A percentile compares a stretch with the other conserved stretches of the same genome.
Conservation (phyloP, 805 yeast species). For the Pachysolen tannophilus region DNA sequence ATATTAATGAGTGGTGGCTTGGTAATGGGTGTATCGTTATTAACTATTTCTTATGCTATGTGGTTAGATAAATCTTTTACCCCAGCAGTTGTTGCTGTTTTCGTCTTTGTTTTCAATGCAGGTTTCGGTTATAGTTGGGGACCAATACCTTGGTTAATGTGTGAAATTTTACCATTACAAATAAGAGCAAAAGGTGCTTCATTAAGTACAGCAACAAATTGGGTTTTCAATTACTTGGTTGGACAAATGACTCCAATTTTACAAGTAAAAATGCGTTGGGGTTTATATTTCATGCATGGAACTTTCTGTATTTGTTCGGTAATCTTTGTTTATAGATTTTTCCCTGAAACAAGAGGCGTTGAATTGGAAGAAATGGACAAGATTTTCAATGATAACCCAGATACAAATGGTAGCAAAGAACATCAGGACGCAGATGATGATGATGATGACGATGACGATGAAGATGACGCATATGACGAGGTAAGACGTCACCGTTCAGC, state of each 20-base stretch:
- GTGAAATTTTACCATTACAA: slow-evolving; percentile 78
- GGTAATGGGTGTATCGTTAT: slow-evolving; percentile 68
- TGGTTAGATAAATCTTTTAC: slow-evolving; percentile 40
- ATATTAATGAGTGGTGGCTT: slow-evolving; percentile 72
- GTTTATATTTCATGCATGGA: slow-evolving; percentile 76
- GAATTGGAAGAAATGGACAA: slow-evolving; percentile 48
- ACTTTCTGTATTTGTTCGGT: slow-evolving; percentile 44
- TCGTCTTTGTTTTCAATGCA: slow-evolving; percentile 75
- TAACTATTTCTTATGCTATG: slow-evolving; percentile 55
- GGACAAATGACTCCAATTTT: slow-evolving; percentile 88
- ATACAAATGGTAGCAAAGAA: neutral
- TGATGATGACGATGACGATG: neutral
- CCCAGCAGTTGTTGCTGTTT: slow-evolving; percentile 62
- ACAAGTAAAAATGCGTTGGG: slow-evolving; percentile 71
- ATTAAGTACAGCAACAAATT: slow-evolving; percentile 82
- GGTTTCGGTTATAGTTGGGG: slow-evolving; percentile 92
- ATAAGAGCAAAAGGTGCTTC: slow-evolving; percentile 90
- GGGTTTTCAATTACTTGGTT: slow-evolving; percentile 88
- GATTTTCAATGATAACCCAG: slow-evolving; percentile 32
- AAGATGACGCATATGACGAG: slow-evolving; percentile 1
- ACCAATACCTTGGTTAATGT: slow-evolving; percentile 85
- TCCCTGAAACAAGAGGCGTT: slow-evolving; percentile 49
- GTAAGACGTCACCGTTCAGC: slow-evolving; percentile 1
- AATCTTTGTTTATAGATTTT: slow-evolving; percentile 35
- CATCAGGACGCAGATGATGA: slow-evolving; percentile 1